These are phyloP conservation scores for Apiosordaria backusii DNA, from an alignment of 495 filamentous ascomycete genomes.

Conservation along the genomic window DNA sequence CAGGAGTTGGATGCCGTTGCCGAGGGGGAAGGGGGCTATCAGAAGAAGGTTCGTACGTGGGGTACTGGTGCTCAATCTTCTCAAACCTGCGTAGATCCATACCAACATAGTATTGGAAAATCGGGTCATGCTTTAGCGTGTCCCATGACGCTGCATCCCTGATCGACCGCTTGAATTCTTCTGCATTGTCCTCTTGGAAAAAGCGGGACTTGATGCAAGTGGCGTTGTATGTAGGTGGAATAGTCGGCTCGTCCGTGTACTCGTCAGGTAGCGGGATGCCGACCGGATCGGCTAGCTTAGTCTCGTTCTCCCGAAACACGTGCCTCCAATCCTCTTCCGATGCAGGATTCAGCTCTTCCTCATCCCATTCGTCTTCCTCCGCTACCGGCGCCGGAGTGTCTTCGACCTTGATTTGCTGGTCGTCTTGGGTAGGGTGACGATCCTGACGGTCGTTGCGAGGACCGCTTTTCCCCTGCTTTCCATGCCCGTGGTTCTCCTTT, in stretches of 20 bases:
- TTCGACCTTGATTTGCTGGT: no score
- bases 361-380: slow-evolving; percentile 34
- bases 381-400: no score
- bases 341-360: no score
- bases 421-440: no score
- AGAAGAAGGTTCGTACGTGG: no score
- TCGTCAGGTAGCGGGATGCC: slow-evolving; percentile 38
- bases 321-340: slow-evolving; percentile 40
- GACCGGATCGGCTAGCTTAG: slow-evolving; percentile 41
- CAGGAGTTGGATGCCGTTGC: no score
- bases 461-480: no score
- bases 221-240: slow-evolving; percentile 43
- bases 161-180: slow-evolving; percentile 42
- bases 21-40: no score
- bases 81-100: no score
- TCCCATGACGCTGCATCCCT: slow-evolving; percentile 43
- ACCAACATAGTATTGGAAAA: slow-evolving; percentile 35
- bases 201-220: slow-evolving; percentile 45
- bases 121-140: slow-evolving; percentile 44
- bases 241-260: slow-evolving; percentile 43
- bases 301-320: slow-evolving; percentile 36
- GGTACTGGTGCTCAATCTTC: no score
- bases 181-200: slow-evolving; percentile 42
- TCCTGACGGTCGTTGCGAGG: no score
- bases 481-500: no score